Evolutionary conservation across 257 asterid species (phyloP), one percentile per base, ranked within the genome.

Genomic region (Salvia rosmarinus): DNA sequence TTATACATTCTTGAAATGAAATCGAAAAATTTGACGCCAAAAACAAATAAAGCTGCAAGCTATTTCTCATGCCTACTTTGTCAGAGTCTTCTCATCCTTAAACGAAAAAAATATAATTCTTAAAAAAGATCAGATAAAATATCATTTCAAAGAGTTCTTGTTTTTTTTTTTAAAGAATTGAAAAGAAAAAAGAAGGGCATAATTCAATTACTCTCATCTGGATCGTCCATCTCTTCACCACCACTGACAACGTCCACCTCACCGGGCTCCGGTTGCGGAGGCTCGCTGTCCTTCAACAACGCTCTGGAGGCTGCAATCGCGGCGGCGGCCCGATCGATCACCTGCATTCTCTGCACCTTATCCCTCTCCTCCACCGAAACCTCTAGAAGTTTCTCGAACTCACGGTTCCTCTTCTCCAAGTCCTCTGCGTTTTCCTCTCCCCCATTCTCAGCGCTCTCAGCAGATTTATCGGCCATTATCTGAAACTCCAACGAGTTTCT

Each of bases 301-400:
- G 96, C 89, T 60, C 84, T 84, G 0, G 99, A 96, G 0, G 99
- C 99, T 0, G 99, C 85, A 5, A 94, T 80, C n/a, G 97, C 97
- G 1, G 99, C 99, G 4, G 97, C 95, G 12, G 99, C 99, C 23
- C 99, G 96, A 88, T 94, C 99, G 73, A 94, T 84, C 5, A 91
- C 96, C 83, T 94, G 97, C 89, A 88, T 82, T 77, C 90, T 82
- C 84, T 94, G 97, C 52, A 83, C 81, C 73, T 83, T 89, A 49
- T 94, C 96, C 30, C 99, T 88, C 67, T 94, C 96, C 68, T 91
- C 95, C 44, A 67, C 44, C 11, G 92, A 44, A 14, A 89, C 90
- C 46, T 89, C 84, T 1, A 94, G 89, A 82, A 94, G 85, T 68
- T 81, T 94, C 83, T 79, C 75, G 81, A 94, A 94, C 68, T 89